Percentiles rank a stretch among this genome's conserved stretches.
phyloP scores from a whole-genome alignment of 2,329 filamentous ascomycete species.

The Ascochyta pisi region DNA sequence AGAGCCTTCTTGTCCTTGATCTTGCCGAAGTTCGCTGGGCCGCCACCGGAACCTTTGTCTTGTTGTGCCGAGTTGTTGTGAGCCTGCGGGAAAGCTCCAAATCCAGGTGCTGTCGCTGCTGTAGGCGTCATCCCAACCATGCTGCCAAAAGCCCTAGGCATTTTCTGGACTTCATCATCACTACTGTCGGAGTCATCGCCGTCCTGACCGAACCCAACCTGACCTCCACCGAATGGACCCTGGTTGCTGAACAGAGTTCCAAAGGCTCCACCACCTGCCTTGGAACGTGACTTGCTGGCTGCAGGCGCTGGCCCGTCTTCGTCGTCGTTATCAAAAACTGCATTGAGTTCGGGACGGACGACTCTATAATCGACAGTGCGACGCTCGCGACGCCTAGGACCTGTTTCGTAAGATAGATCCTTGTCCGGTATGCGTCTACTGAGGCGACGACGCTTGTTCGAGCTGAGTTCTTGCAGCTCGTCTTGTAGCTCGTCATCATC shows the following conservation, averaged over 20 bases:
- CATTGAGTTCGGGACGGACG: constrained; percentile 73
- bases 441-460: constrained; percentile 53
- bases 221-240: constrained; percentile 90
- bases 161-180: constrained; percentile 83
- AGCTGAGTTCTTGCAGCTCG: constrained; percentile 65
- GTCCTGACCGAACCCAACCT: constrained; percentile 76
- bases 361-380: constrained; percentile 82
- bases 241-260: constrained; percentile 86
- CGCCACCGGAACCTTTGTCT: constrained; percentile 60
- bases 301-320: constrained; percentile 73
- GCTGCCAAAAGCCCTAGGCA: constrained; percentile 60
- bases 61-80: constrained; percentile 64
- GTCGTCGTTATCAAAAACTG: constrained; percentile 77
- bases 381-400: constrained; percentile 68
- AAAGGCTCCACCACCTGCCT: constrained; percentile 64
- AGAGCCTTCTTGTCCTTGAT: constrained; percentile 91
- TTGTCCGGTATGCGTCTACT: constrained; percentile 45
- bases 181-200: constrained; percentile 94
- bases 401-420: constrained; percentile 61
- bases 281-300: constrained; percentile 70
- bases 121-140: constrained; percentile 70
- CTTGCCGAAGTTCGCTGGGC: constrained; percentile 85
- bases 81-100: constrained; percentile 62
- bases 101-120: constrained; percentile 57
- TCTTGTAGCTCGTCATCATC: constrained; percentile 59